phyloP scores from a whole-genome alignment of 352 stramenopile species.

The Phytopythium oedochilum region DNA sequence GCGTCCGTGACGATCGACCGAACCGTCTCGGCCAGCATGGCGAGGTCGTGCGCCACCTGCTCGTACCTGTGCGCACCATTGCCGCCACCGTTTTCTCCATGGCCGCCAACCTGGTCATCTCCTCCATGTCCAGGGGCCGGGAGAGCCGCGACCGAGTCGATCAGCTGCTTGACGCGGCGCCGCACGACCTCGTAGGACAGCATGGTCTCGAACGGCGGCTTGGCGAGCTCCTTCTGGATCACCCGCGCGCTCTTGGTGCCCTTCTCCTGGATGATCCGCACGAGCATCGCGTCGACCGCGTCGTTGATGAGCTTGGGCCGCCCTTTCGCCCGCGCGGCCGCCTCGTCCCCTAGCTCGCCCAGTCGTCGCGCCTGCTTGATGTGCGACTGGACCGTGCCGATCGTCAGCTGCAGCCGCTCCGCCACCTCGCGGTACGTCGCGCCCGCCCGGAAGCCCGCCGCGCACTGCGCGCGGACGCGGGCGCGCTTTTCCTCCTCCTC shows the following conservation, averaged over 20 bases:
- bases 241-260: conserved; percentile 14
- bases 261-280: conserved; percentile 12
- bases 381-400: conserved; percentile 2
- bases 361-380: background rate
- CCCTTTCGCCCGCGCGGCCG: background rate
- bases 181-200: conserved; percentile 24
- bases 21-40: conserved; percentile 61
- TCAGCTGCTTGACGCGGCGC: conserved; percentile 15
- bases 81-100: background rate
- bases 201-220: conserved; percentile 9
- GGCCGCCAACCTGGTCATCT: background rate
- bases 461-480: background rate
- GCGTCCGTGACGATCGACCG: conserved; percentile 39
- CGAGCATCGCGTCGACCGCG: conserved; percentile 5
- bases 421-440: conserved; percentile 5
- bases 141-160: background rate
- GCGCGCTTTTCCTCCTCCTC: background rate
- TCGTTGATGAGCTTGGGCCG: conserved; percentile 6
- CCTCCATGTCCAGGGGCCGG: background rate
- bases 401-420: conserved; percentile 2
- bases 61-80: background rate
- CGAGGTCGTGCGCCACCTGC: conserved; percentile 30
- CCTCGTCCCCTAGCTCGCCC: conserved; percentile 1
- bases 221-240: conserved; percentile 20
- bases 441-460: background rate